These are phyloP conservation scores for Colletotrichum camelliae DNA, from an alignment of 2,329 filamentous ascomycete genomes.

Conservation along the genomic window DNA sequence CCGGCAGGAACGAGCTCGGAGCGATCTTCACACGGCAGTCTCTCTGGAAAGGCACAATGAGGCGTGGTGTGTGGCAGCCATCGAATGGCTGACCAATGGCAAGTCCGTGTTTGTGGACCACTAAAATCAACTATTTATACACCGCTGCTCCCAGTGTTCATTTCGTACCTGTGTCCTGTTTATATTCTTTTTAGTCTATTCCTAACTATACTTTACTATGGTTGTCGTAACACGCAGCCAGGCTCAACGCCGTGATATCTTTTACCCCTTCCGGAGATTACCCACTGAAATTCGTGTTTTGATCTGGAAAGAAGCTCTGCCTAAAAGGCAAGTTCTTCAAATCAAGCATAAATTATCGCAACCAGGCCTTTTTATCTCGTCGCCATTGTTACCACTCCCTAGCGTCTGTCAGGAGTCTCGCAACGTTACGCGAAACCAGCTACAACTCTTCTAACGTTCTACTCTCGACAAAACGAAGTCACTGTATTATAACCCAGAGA, in stretches of 20 bases:
- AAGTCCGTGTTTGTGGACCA: not conserved
- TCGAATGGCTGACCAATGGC: not conserved
- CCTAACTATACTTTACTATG: not conserved
- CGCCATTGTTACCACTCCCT: not conserved
- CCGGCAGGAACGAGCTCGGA: not conserved
- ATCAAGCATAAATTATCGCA: not conserved
- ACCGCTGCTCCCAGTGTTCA: not conserved
- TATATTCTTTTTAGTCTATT: not conserved
- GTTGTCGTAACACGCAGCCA: not conserved
- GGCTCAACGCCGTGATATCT: not conserved
- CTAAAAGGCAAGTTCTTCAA: not conserved
- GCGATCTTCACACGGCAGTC: not conserved
- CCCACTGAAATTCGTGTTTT: not conserved
- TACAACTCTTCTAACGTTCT: not conserved
- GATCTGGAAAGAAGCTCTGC: not conserved
- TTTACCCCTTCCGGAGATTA: not conserved
- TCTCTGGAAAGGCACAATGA: not conserved
- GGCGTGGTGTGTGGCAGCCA: not conserved
- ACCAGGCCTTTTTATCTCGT: not conserved
- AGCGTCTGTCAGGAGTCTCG: not conserved
- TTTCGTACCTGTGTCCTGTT: not conserved
- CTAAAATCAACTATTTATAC: not conserved
- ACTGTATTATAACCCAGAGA: not conserved
- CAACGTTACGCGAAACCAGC: not conserved
- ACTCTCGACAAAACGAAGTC: not conserved